Percentiles rank a stretch among this genome's conserved stretches.
phyloP scores from a whole-genome alignment of 768 basidiomycete genomes.

The Imleria badia region DNA sequence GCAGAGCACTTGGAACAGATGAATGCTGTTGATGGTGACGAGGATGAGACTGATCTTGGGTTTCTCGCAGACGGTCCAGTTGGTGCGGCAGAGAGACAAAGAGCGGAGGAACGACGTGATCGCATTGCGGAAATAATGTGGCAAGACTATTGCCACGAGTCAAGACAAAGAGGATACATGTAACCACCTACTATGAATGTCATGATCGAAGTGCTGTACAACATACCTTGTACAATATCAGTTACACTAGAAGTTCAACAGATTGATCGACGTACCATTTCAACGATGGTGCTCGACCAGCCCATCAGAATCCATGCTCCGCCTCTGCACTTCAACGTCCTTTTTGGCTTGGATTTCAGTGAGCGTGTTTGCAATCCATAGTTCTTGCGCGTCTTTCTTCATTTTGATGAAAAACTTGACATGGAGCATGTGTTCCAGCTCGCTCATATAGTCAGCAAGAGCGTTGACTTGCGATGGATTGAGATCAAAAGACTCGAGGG shows the following conservation, averaged over 20 bases:
- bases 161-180: not conserved
- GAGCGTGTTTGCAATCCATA: not conserved
- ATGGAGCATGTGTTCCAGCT: not conserved
- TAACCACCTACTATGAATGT: not conserved
- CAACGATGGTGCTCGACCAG: not conserved
- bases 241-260: no score
- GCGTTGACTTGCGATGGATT: not conserved
- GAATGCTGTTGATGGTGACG: not conserved
- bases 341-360: not conserved
- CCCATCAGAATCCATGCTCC: no score
- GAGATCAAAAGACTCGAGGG: not conserved
- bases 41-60: not conserved
- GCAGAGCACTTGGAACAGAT: not conserved
- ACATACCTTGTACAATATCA: no score
- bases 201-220: no score
- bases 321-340: not conserved
- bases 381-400: accelerated
- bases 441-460: not conserved
- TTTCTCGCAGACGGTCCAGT: not conserved
- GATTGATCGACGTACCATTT: not conserved
- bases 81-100: not conserved
- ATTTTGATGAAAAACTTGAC: not conserved
- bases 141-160: not conserved
- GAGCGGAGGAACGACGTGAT: not conserved
- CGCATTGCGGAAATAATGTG: not conserved